Conservation (phyloP, 495 filamentous ascomycete species). For the Tuber microsphaerosporum region DNA sequence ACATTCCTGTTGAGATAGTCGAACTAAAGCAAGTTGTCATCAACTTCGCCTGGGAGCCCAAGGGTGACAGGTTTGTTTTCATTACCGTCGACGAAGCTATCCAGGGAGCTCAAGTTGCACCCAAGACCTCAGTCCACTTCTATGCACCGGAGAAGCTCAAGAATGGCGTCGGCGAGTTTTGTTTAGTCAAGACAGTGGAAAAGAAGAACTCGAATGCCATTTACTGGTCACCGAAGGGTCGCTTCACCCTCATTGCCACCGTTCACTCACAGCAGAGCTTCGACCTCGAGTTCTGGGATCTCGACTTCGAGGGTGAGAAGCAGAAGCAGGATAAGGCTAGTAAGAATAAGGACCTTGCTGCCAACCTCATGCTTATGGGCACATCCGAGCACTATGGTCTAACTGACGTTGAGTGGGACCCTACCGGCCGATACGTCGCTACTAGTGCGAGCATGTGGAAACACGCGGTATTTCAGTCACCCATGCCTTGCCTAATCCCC, state of each 20-base stretch:
- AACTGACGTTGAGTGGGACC: slow-evolving; percentile 96
- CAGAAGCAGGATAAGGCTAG: slow-evolving; percentile 56
- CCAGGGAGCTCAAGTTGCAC: slow-evolving; percentile 70
- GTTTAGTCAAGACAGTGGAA: slow-evolving; percentile 82
- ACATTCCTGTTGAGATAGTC: slow-evolving; percentile 94
- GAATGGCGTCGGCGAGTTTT: slow-evolving; percentile 81
- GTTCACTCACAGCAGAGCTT: slow-evolving; percentile 85
- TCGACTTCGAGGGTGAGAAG: slow-evolving; percentile 90
- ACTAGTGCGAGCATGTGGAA: slow-evolving; percentile 91
- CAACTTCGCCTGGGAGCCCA: slow-evolving; percentile 98
- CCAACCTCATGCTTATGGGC: slow-evolving; percentile 88
- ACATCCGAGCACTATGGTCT: slow-evolving; percentile 92
- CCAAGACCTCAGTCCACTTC: slow-evolving; percentile 91
- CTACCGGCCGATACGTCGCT: slow-evolving; percentile 86
- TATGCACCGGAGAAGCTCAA: slow-evolving; percentile 93
- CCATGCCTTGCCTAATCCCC: not conserved
- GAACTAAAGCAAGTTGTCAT: slow-evolving; percentile 97
- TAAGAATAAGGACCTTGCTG: slow-evolving; percentile 84
- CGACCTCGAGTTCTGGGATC: slow-evolving; percentile 93
- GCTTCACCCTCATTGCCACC: slow-evolving; percentile 87
- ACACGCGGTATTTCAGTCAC: slow-evolving; percentile 62
- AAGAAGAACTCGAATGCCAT: slow-evolving; percentile 99
- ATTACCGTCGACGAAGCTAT: slow-evolving; percentile 88
- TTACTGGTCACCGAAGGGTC: slow-evolving; percentile 97
- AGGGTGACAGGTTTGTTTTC: slow-evolving; percentile 90